These are phyloP conservation scores for Aurantiochytrium sp. DNA, from an alignment of 108 stramenopile genomes.

Conservation along the genomic window DNA sequence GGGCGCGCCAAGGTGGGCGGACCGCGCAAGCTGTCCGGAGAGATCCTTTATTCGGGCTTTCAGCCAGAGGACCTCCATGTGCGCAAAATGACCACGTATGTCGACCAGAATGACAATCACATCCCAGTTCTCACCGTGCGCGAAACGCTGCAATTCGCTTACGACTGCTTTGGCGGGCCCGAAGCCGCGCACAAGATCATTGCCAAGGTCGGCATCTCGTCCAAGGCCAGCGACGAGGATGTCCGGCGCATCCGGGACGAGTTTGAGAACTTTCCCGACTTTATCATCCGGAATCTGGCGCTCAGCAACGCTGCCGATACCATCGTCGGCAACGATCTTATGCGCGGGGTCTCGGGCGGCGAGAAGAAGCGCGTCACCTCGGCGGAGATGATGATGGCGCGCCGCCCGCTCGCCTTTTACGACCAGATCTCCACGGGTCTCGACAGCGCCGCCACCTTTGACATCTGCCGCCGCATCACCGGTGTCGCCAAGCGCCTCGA, in stretches of 20 bases:
- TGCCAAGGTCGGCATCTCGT: neutral
- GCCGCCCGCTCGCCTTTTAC: constrained; percentile 43
- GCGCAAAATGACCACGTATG: constrained; percentile 42
- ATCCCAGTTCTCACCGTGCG: constrained; percentile 33
- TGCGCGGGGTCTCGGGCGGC: constrained; percentile 79
- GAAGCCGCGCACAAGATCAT: neutral
- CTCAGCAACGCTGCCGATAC: constrained; percentile 50
- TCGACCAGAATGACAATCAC: constrained; percentile 22
- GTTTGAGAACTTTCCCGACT: constrained; percentile 37
- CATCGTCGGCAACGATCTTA: constrained; percentile 56
- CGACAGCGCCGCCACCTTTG: constrained; percentile 70
- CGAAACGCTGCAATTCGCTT: constrained; percentile 36
- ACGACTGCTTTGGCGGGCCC: neutral
- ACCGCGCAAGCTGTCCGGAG: neutral
- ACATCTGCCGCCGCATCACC: constrained; percentile 62
- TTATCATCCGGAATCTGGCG: constrained; percentile 53
- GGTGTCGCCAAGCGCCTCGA: constrained; percentile 38
- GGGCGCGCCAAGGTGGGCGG: neutral
- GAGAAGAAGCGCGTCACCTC: constrained; percentile 79
- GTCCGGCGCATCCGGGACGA: neutral
- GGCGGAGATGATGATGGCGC: constrained; percentile 67
- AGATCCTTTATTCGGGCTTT: neutral
- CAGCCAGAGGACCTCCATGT: neutral
- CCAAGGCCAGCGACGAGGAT: neutral
- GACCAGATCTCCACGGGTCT: constrained; percentile 76